These are phyloP conservation scores for Dimargaris xerosporica DNA, from an alignment of 192 early-diverging fungal genomes.

Conservation along the genomic window DNA sequence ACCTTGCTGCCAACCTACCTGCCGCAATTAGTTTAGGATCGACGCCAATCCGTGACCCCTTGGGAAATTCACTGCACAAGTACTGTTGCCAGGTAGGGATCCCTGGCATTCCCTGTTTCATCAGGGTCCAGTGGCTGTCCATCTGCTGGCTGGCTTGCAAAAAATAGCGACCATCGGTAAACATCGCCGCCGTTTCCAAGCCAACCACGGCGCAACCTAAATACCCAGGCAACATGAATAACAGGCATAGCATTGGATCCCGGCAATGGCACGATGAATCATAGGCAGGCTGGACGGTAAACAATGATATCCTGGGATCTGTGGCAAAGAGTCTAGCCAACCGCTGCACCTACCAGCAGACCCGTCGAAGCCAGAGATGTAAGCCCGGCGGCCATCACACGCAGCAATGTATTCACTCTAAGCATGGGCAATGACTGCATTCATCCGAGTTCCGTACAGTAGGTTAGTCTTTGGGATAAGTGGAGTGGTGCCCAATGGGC, in stretches of 20 bases:
- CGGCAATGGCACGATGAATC: no score
- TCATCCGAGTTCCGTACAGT: no score
- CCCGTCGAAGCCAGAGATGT: slow-evolving; percentile 92
- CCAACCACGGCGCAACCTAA: slow-evolving; percentile 75
- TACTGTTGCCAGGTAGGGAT: slow-evolving; percentile 85
- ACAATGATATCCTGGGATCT: no score
- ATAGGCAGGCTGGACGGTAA: no score
- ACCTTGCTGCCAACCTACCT: slow-evolving; percentile 23
- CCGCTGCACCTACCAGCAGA: slow-evolving; percentile 54
- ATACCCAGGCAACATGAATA: not conserved
- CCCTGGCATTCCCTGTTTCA: slow-evolving; percentile 78
- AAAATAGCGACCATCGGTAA: slow-evolving; percentile 97
- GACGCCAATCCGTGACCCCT: slow-evolving; percentile 72
- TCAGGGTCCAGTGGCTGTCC: slow-evolving; percentile 84
- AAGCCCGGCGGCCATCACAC: slow-evolving; percentile 75
- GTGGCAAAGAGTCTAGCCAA: no score
- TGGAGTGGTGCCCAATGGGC: no score
- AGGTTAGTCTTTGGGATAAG: no score
- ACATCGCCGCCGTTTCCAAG: slow-evolving; percentile 61
- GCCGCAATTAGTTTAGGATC: slow-evolving; percentile 78
- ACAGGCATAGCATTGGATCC: not conserved
- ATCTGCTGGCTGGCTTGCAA: slow-evolving; percentile 87
- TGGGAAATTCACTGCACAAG: slow-evolving; percentile 51
- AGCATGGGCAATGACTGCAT: no score
- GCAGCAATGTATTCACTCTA: slow-evolving; percentile 90